A percentile compares a stretch with the other conserved stretches of the same genome.
Evolutionary conservation across 176 grass and related monocot species (phyloP).

Genomic region (Ensete glaucum): DNA sequence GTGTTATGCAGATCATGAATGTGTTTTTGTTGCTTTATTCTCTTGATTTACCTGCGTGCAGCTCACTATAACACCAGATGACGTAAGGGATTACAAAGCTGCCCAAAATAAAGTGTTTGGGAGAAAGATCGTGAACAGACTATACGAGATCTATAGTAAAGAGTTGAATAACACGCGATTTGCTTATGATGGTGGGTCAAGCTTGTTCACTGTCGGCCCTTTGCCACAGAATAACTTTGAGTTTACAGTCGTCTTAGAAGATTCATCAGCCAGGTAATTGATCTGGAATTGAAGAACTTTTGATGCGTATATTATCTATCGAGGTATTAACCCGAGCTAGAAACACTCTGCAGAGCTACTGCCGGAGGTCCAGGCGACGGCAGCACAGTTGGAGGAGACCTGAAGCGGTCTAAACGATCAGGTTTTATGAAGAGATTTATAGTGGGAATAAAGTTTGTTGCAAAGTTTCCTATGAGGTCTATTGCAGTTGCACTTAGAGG

Average conservation of each 20-base stretch:
- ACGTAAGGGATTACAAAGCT: constrained; percentile 49
- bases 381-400: constrained; percentile 39
- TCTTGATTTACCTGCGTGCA: constrained; percentile 18
- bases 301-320: too few relatives aligned
- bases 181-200: constrained; percentile 85
- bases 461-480: constrained; percentile 66
- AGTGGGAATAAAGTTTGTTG: constrained; percentile 51
- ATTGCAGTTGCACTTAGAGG: constrained; percentile 52
- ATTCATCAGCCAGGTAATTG: constrained; percentile 55
- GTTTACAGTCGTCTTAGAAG: constrained; percentile 70
- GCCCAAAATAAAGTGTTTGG: constrained; percentile 55
- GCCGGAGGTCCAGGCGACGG: constrained; percentile 36
- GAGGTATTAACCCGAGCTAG: too few relatives aligned
- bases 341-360: not conserved
- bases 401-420: constrained; percentile 52
- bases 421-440: constrained; percentile 51
- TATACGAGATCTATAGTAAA: constrained; percentile 61
- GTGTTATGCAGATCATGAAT: not conserved
- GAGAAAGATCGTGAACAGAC: constrained; percentile 58
- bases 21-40: not conserved
- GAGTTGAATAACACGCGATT: constrained; percentile 72
- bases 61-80: constrained; percentile 61
- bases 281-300: not conserved
- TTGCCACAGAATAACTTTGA: constrained; percentile 76
- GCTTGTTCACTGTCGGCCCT: constrained; percentile 68